Evolutionary conservation across 2,329 filamentous ascomycete genomes (phyloP), one percentile per base, ranked within the genome.

Genomic region (Cladosporium sp.): DNA sequence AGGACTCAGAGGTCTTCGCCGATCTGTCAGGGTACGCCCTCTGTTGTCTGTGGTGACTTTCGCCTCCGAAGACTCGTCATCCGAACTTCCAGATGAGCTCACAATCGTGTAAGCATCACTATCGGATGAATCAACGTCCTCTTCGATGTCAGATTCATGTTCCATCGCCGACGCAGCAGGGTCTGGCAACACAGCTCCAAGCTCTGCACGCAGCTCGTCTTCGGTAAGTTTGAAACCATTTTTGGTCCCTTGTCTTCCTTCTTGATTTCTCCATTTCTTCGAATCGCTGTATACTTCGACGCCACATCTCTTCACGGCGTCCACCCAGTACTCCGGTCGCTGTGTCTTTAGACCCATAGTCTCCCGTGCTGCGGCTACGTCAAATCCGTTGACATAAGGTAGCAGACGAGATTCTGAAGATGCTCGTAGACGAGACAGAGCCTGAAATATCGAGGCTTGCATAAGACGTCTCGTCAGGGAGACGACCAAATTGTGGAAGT

Each of bases 391-490:
- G 6, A 76, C 70, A 8, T 65, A 65, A 11, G 72, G 59, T 26
- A 67, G 57, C 5, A 74, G 64, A 66, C 64, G 65, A 65, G 72
- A 63, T 31, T 72, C 70, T 44, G 75, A 75, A 70, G 75, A 78
- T 44, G 87, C 82, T 62, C 88, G 84, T 28, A 92, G 78, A 50
- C 92, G 84, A 2, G 90, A 89, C 74, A 86, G 84, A n/a, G 89
- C 86, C 66, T 92, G 85, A 71, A 89, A 90, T 0, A 95, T 79
- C 0, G 87, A 81, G 0, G 90, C 86, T 56, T 91, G 86, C 1
- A 95, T 81, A 1, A 97, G 78, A 14, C 91, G 84, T 66, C 86
- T 86, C 0, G 91, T 93, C 16, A 95, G 70, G 62, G 85, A 90
- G 1, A 90, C 75, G 0, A 85, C 81, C 1, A 97, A 77, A 10